These are phyloP conservation scores for Cryptococcus sp. DNA, from an alignment of 1,284 basidiomycete genomes.

Conservation along the genomic window DNA sequence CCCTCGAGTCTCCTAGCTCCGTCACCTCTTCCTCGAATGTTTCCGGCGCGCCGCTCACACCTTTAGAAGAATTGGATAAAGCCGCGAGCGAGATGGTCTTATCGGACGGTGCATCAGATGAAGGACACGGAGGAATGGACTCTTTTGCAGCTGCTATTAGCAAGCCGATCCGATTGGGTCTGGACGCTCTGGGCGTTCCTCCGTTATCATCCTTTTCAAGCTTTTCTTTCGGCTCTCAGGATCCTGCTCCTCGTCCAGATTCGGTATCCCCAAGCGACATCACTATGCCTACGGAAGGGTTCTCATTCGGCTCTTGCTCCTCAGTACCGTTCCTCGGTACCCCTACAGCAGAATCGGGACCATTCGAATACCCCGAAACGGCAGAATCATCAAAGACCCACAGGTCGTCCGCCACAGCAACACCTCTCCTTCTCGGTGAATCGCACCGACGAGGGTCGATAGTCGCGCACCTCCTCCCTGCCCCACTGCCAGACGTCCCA, in stretches of 20 bases:
- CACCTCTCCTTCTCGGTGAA: conserved; percentile 1
- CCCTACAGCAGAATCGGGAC: conserved; percentile 36
- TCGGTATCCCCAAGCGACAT: conserved; percentile 1
- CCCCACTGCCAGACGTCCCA: neutral
- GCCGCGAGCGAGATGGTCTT: conserved; percentile 10
- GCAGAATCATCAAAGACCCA: neutral
- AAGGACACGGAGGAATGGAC: neutral
- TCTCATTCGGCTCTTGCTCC: conserved; percentile 26
- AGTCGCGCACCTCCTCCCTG: neutral
- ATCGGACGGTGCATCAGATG: neutral
- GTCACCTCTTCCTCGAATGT: conserved; percentile 9
- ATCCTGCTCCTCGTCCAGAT: neutral
- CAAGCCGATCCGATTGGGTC: neutral
- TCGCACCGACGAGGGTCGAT: conserved; percentile 16
- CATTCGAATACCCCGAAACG: conserved; percentile 37
- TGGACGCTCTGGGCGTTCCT: neutral
- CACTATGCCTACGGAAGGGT: conserved; percentile 14
- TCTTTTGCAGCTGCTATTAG: neutral
- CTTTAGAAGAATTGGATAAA: conserved; percentile 17
- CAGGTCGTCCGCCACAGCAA: neutral
- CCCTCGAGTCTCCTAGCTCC: conserved; percentile 15
- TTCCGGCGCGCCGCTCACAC: conserved; percentile 15
- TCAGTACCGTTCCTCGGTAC: conserved; percentile 23
- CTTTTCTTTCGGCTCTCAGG: neutral
- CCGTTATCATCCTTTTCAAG: neutral